A percentile compares a stretch with the other conserved stretches of the same genome.
Conservation (phyloP, 345 rosid genomes). For the Hibiscus trionum region DNA sequence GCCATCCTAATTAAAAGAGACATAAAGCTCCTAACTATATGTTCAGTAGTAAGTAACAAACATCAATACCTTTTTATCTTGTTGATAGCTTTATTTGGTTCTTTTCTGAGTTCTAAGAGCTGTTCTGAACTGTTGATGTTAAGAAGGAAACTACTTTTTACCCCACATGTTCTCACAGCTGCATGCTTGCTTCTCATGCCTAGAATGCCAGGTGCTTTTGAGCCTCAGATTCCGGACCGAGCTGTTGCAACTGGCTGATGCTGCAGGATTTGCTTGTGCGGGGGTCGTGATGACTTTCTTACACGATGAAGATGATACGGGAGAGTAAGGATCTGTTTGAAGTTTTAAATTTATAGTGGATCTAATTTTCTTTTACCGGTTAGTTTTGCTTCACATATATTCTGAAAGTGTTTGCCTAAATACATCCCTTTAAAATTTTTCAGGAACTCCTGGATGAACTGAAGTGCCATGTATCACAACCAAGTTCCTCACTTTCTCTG, state of each 20-base stretch:
- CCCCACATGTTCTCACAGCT: neutral
- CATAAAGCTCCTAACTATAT: neutral
- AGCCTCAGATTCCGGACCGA: neutral
- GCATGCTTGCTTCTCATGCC: neutral
- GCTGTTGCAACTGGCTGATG: neutral
- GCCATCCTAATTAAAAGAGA: neutral
- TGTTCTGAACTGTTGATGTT: neutral
- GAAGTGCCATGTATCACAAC: neutral
- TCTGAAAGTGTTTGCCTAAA: neutral
- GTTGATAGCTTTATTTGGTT: neutral
- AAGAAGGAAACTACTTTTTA: neutral
- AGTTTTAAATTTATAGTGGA: neutral
- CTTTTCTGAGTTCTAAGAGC: neutral
- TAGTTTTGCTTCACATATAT: neutral
- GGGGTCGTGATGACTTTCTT: neutral
- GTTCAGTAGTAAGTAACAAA: neutral
- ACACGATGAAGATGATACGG: neutral
- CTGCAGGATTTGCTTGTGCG: neutral
- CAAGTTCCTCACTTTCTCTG: neutral
- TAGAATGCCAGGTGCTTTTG: neutral
- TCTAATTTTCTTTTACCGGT: neutral
- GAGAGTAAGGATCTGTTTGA: neutral
- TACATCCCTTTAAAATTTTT: neutral
- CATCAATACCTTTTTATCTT: neutral
- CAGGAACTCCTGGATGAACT: conserved; percentile 1